phyloP scores from a whole-genome alignment of 257 asterid species.

The Jacaranda mimosifolia region DNA sequence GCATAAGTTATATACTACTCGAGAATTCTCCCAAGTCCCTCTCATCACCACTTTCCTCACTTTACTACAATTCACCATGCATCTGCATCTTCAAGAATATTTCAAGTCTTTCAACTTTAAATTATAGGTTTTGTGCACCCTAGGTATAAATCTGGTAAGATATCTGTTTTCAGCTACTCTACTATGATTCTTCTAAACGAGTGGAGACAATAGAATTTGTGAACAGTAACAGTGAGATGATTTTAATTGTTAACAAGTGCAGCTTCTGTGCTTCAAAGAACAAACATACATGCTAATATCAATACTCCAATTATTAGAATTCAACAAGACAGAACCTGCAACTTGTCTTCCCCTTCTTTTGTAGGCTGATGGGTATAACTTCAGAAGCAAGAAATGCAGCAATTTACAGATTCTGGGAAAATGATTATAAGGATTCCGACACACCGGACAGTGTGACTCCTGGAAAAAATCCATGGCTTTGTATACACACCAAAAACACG shows the following conservation, averaged over 20 bases:
- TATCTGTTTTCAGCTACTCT: conserved; percentile 12
- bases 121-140: neutral
- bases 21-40: neutral
- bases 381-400: conserved; percentile 61
- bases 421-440: conserved; percentile 61
- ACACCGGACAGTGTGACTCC: conserved; percentile 66
- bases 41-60: conserved; percentile 2
- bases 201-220: conserved; percentile 1
- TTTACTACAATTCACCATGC: neutral
- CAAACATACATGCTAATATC: neutral
- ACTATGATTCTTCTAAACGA: conserved; percentile 4
- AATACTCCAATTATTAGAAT: neutral
- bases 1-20: neutral
- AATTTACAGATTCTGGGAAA: conserved; percentile 65
- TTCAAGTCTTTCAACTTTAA: neutral
- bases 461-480: conserved; percentile 49
- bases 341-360: conserved; percentile 60
- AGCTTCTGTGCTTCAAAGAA: neutral
- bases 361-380: conserved; percentile 61
- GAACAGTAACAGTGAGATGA: neutral
- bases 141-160: neutral
- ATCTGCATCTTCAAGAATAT: neutral
- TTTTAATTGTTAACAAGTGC: neutral
- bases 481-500: conserved; percentile 76
- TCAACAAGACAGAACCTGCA: conserved; percentile 51